A percentile compares a stretch with the other conserved stretches of the same genome.
Conservation (phyloP, 176 grass and related monocot genomes). For the Guadua angustifolia region DNA sequence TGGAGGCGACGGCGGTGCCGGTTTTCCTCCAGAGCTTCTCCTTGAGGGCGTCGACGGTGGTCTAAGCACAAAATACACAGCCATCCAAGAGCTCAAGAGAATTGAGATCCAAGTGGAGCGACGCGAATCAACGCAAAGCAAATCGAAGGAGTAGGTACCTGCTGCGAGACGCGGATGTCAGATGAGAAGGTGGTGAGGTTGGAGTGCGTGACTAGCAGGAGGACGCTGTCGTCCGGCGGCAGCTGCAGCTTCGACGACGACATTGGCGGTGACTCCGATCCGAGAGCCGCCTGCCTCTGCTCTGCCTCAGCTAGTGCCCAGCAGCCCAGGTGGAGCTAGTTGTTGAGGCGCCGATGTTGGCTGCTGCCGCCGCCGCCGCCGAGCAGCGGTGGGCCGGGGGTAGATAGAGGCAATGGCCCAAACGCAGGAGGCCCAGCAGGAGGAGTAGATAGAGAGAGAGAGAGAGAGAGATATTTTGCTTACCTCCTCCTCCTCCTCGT, state of each 20-base stretch:
- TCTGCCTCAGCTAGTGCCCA: too few relatives aligned
- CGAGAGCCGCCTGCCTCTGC: too few relatives aligned
- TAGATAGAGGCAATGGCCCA: too few relatives aligned
- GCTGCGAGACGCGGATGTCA: slow-evolving; percentile 76
- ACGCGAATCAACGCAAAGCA: background rate
- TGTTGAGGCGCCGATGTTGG: too few relatives aligned
- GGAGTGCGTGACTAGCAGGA: slow-evolving; percentile 78
- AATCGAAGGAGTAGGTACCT: slow-evolving; percentile 26
- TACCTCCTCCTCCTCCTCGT: too few relatives aligned
- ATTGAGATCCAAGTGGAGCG: background rate
- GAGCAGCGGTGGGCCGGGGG: too few relatives aligned
- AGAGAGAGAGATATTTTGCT: too few relatives aligned
- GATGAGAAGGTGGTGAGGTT: slow-evolving; percentile 81
- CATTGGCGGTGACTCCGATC: slow-evolving; percentile 12
- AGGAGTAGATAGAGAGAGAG: too few relatives aligned
- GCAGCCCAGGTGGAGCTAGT: too few relatives aligned
- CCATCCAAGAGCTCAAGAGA: background rate
- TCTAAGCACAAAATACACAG: slow-evolving; percentile 25
- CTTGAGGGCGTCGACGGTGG: slow-evolving; percentile 72
- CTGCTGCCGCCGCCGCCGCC: too few relatives aligned
- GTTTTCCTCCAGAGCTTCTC: slow-evolving; percentile 96
- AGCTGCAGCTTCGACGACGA: slow-evolving; percentile 65
- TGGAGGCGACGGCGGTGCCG: slow-evolving; percentile 66
- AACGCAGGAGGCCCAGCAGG: too few relatives aligned
- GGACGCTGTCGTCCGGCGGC: slow-evolving; percentile 70